Percentiles rank a stretch among this genome's conserved stretches.
Conservation (phyloP, 2,329 filamentous ascomycete genomes). For the Bisporella sp. region DNA sequence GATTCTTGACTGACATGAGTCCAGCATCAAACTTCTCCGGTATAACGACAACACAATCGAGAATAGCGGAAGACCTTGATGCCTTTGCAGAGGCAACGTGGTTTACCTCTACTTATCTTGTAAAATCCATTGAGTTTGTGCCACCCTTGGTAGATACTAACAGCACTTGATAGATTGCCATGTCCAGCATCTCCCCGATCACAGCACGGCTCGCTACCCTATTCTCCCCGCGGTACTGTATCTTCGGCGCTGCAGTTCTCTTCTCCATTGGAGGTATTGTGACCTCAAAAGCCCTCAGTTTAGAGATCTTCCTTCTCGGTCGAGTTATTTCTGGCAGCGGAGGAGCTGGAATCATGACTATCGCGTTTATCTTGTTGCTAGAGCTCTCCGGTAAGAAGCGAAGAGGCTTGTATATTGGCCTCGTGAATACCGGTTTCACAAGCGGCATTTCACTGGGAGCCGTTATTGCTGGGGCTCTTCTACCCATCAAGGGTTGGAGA, state of each 20-base stretch:
- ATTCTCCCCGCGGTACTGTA: constrained; percentile 61
- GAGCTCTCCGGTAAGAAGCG: constrained; percentile 61
- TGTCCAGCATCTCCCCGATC: constrained; percentile 57
- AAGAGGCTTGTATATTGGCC: constrained; percentile 66
- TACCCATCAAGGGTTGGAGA: constrained; percentile 63
- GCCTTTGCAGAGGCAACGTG: constrained; percentile 68
- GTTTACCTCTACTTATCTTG: constrained; percentile 74
- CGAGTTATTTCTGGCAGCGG: constrained; percentile 63
- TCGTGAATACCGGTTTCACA: constrained; percentile 68
- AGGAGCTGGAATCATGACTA: constrained; percentile 63
- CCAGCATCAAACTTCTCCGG: constrained; percentile 62
- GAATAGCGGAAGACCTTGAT: constrained; percentile 67
- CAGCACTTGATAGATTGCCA: constrained; percentile 38
- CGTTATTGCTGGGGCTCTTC: constrained; percentile 59
- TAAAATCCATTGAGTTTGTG: constrained; percentile 16
- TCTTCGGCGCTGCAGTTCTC: constrained; percentile 52
- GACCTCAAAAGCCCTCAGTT: constrained; percentile 52
- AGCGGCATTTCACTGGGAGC: constrained; percentile 65
- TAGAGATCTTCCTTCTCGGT: constrained; percentile 60
- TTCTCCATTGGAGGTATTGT: constrained; percentile 57
- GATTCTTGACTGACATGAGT: too few species aligned
- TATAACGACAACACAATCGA: constrained; percentile 73
- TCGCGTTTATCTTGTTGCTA: constrained; percentile 70
- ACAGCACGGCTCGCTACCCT: constrained; percentile 66
- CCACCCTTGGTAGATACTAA: background rate